A percentile compares a stretch with the other conserved stretches of the same genome.
phyloP scores from a whole-genome alignment of 1,284 basidiomycete genomes.

The Ceratobasidium sp. region DNA sequence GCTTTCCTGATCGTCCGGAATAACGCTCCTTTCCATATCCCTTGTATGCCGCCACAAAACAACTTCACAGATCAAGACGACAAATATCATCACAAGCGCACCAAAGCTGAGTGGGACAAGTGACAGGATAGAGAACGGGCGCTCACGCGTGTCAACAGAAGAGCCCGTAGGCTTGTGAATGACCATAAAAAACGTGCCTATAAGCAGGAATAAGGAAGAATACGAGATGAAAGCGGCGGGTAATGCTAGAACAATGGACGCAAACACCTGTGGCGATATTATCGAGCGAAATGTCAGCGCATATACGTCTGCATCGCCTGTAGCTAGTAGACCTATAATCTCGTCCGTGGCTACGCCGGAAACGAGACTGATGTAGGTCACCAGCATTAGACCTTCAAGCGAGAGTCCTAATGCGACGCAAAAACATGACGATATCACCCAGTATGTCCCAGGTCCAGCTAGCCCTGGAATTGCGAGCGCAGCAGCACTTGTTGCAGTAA shows the following conservation, averaged over 20 bases:
- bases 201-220: constrained; percentile 9
- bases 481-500: constrained; percentile 25
- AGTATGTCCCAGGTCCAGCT: constrained; percentile 16
- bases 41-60: not conserved
- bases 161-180: not conserved
- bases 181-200: constrained; percentile 23
- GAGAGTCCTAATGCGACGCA: constrained; percentile 17
- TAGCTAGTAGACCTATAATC: constrained; percentile 9
- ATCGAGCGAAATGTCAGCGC: not conserved
- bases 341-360: constrained; percentile 12
- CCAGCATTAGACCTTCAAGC: constrained; percentile 25
- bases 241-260: constrained; percentile 5
- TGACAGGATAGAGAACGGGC: not conserved
- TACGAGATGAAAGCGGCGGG: constrained; percentile 8
- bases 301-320: not conserved
- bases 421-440: constrained; percentile 18
- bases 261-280: not conserved
- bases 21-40: not conserved
- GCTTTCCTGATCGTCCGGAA: no score
- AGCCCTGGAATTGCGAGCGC: constrained; percentile 19
- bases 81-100: not conserved
- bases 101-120: constrained; percentile 8
- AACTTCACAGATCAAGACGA: not conserved
- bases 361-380: not conserved
- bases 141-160: not conserved